phyloP scores from a whole-genome alignment of 2,329 filamentous ascomycete species.

The Penicillium janthinellum region DNA sequence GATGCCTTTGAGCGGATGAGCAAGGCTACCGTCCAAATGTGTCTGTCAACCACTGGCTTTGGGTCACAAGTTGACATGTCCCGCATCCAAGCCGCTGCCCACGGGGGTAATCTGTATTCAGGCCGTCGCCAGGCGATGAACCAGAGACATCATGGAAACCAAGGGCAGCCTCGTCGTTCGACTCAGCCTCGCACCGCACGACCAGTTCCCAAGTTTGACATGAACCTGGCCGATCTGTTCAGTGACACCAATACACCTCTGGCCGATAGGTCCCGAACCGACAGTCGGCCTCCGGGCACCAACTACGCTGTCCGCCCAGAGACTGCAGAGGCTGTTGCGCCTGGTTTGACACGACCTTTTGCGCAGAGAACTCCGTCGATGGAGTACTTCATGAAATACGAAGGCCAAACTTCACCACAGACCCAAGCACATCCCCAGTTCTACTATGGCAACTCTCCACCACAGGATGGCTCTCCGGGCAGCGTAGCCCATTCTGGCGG shows the following conservation, averaged over 20 bases:
- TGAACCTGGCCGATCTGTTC: conserved; percentile 57
- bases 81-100: conserved; percentile 24
- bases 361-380: conserved; percentile 33
- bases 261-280: conserved; percentile 39
- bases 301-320: conserved; percentile 27
- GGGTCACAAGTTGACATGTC: conserved; percentile 51
- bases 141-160: conserved; percentile 26
- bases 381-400: conserved; percentile 41
- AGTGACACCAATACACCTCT: conserved; percentile 47
- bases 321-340: conserved; percentile 27
- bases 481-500: conserved; percentile 31
- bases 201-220: conserved; percentile 60
- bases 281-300: conserved; percentile 30
- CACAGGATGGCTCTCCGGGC: conserved; percentile 36
- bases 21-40: conserved; percentile 95
- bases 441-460: conserved; percentile 38
- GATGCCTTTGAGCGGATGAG: conserved; percentile 95
- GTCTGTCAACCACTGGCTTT: conserved; percentile 81
- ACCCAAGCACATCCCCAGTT: conserved; percentile 36
- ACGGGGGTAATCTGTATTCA: conserved; percentile 14
- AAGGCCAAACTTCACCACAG: conserved; percentile 36
- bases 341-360: conserved; percentile 28
- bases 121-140: conserved; percentile 27
- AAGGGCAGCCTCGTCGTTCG: conserved; percentile 33
- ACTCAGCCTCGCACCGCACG: conserved; percentile 43